phyloP scores from a whole-genome alignment of 768 basidiomycete species.

The Phlegmacium glaucopus region DNA sequence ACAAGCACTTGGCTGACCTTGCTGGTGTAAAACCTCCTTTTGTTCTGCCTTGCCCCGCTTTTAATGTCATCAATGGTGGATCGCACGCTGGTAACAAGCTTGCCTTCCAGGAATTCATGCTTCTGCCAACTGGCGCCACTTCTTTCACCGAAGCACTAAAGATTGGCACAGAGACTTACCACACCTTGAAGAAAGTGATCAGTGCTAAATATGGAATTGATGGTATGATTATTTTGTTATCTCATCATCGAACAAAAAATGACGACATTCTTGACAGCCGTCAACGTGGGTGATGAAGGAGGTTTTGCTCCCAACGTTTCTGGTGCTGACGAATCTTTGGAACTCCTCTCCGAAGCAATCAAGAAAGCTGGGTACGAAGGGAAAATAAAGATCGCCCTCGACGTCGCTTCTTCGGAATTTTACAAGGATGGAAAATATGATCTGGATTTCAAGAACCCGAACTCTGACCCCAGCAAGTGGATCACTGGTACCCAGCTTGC shows the following conservation, averaged over 20 bases:
- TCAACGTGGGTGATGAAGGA: slow-evolving; percentile 99
- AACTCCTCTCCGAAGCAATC: slow-evolving; percentile 94
- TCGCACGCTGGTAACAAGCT: slow-evolving; percentile 99
- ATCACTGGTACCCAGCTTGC: slow-evolving; percentile 91
- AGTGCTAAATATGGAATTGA: slow-evolving; percentile 99
- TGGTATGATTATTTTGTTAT: slow-evolving; percentile 44
- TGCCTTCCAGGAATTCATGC: slow-evolving; percentile 99
- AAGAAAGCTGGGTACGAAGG: slow-evolving; percentile 98
- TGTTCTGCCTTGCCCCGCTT: slow-evolving; percentile 86
- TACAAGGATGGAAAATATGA: slow-evolving; percentile 99
- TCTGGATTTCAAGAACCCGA: slow-evolving; percentile 98
- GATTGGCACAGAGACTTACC: slow-evolving; percentile 97
- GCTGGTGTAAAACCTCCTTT: slow-evolving; percentile 94
- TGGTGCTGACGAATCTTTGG: slow-evolving; percentile 96
- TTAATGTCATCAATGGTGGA: slow-evolving; percentile 99
- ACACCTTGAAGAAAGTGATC: slow-evolving; percentile 98
- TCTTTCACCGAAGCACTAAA: slow-evolving; percentile 97
- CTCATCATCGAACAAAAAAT: slow-evolving; percentile 4
- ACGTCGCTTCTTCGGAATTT: slow-evolving; percentile 99
- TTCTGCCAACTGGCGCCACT: slow-evolving; percentile 89
- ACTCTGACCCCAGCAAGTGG: slow-evolving; percentile 97
- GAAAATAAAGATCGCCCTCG: slow-evolving; percentile 98
- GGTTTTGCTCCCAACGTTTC: slow-evolving; percentile 98
- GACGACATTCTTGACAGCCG: slow-evolving; percentile 50
- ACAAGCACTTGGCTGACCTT: slow-evolving; percentile 94